Evolutionary conservation across 768 basidiomycete genomes (phyloP).

Genomic region (Suillus alpinus): DNA sequence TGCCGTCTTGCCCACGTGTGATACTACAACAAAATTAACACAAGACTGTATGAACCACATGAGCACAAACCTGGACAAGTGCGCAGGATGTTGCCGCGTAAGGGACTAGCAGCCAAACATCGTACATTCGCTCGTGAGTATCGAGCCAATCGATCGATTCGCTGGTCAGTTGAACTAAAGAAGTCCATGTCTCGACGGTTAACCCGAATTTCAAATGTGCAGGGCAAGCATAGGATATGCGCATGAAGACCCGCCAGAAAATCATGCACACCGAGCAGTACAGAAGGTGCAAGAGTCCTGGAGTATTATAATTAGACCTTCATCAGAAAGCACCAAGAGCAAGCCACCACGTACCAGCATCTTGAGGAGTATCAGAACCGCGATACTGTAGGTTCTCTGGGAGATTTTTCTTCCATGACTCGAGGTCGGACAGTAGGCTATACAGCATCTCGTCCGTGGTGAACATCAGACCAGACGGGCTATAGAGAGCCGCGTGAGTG

Average conservation of each 20-base stretch:
- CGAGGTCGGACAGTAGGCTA: constrained; percentile 59
- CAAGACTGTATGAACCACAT: background rate
- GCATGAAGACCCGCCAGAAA: constrained; percentile 98
- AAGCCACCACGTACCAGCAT: constrained; percentile 53
- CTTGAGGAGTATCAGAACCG: constrained; percentile 62
- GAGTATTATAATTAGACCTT: constrained; percentile 5
- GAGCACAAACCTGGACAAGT: constrained; percentile 72
- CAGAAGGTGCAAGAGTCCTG: constrained; percentile 84
- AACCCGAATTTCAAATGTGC: constrained; percentile 84
- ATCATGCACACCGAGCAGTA: constrained; percentile 93
- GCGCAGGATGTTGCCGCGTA: constrained; percentile 89
- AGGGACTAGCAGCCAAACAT: constrained; percentile 83
- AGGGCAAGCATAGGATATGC: constrained; percentile 91
- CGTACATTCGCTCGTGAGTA: constrained; percentile 74
- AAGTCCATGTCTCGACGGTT: constrained; percentile 77
- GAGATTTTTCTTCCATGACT: constrained; percentile 75
- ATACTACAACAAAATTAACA: constrained; percentile 50
- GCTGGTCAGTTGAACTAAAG: constrained; percentile 67
- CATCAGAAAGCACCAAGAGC: background rate
- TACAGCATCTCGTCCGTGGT: constrained; percentile 80
- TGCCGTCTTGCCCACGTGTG: constrained; percentile 89
- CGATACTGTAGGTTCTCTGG: constrained; percentile 77
- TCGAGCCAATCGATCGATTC: constrained; percentile 91
- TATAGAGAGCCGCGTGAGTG: constrained; percentile 26
- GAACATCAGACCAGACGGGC: constrained; percentile 83